A percentile compares a stretch with the other conserved stretches of the same genome.
Conservation (phyloP, 768 basidiomycete genomes). For the Boletus rufocinnamomeus region DNA sequence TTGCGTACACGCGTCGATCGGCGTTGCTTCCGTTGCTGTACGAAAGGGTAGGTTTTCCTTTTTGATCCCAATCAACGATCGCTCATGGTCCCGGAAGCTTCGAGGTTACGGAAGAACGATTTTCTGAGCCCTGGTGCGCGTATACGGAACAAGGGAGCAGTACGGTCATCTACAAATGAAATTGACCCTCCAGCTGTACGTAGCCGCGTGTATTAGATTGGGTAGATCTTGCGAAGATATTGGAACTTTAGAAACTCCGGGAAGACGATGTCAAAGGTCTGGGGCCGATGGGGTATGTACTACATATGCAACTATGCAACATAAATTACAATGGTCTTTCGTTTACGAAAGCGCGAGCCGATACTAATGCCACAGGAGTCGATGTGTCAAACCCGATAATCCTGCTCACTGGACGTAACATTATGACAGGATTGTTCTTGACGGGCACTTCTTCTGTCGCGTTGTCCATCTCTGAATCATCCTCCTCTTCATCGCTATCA, state of each 20-base stretch:
- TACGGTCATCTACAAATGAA: not conserved
- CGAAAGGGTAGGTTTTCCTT: slow-evolving; percentile 1
- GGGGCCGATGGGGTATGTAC: not conserved
- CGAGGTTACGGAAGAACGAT: not conserved
- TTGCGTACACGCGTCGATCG: slow-evolving; percentile 11
- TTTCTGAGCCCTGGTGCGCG: not conserved
- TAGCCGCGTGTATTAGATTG: not conserved
- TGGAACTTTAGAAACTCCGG: no score
- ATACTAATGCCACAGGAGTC: slow-evolving; percentile 1
- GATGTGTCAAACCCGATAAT: slow-evolving; percentile 56
- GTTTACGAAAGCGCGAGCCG: not conserved
- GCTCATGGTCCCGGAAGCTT: slow-evolving; percentile 9
- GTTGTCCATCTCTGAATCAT: slow-evolving; percentile 51
- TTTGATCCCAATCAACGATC: not conserved
- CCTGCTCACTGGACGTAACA: slow-evolving; percentile 55
- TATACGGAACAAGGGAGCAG: not conserved
- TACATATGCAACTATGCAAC: slow-evolving; percentile 17
- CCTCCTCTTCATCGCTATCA: slow-evolving; percentile 62
- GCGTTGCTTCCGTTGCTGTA: slow-evolving; percentile 4
- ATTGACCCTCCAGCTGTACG: not conserved
- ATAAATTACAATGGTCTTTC: slow-evolving; percentile 26
- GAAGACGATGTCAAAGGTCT: not conserved
- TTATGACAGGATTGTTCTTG: slow-evolving; percentile 55
- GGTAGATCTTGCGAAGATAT: not conserved
- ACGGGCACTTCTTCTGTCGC: slow-evolving; percentile 41